phyloP scores from a whole-genome alignment of 768 basidiomycete genomes.

The Boletus tomentosulus region DNA sequence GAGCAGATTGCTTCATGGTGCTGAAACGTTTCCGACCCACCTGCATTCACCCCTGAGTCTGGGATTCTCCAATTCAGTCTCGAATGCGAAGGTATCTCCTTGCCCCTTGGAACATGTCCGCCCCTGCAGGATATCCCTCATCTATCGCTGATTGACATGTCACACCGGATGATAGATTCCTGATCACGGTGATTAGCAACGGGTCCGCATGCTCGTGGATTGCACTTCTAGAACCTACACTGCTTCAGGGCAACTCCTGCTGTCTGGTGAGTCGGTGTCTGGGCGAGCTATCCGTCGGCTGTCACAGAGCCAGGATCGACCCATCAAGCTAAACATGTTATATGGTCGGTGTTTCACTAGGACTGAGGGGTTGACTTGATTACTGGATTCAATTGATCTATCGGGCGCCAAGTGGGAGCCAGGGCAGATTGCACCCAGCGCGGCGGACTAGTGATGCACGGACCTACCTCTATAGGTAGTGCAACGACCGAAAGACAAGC shows the following conservation, averaged over 20 bases:
- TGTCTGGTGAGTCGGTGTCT: background rate
- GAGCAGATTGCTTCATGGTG: conserved; percentile 7
- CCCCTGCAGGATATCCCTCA: conserved; percentile 8
- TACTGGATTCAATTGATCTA: background rate
- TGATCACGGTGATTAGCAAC: conserved; percentile 1
- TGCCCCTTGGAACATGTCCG: conserved; percentile 15
- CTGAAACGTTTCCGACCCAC: conserved; percentile 28
- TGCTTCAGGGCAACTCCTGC: conserved; percentile 8
- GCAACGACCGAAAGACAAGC: no score
- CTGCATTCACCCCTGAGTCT: conserved; percentile 19
- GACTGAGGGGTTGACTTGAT: background rate
- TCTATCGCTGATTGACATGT: conserved; percentile 8
- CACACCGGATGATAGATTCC: conserved; percentile 4
- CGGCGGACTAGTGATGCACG: no score
- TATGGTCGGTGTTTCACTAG: background rate
- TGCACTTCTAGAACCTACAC: background rate
- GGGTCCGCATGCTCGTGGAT: background rate
- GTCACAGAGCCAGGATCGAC: background rate
- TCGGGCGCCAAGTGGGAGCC: no score
- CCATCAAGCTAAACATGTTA: background rate
- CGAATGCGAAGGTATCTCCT: conserved; percentile 17
- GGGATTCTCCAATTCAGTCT: conserved; percentile 23
- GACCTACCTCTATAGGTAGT: no score
- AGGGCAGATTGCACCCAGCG: no score
- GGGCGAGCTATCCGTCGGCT: no score